Percentiles rank a stretch among this genome's conserved stretches.
Evolutionary conservation across 306 rosid species (phyloP).

Genomic region (Castanospermum australe): DNA sequence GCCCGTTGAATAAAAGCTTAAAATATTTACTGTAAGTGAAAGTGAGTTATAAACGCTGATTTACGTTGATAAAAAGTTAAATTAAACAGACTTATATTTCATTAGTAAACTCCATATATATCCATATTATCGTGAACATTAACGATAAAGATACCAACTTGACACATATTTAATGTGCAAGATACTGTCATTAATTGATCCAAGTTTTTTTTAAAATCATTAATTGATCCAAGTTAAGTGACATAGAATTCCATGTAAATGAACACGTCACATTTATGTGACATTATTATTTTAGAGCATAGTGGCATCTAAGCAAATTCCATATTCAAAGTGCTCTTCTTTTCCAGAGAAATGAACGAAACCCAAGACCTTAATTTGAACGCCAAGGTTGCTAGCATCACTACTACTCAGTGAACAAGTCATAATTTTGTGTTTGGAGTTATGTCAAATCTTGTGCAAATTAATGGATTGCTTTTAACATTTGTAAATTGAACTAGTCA

Average conservation of each 20-base stretch:
- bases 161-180: too few species aligned
- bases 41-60: too few species aligned
- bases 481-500: too few species aligned
- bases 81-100: too few species aligned
- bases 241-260: neutral
- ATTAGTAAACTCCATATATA: too few species aligned
- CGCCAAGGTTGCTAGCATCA: neutral
- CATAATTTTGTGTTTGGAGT: constrained; percentile 3
- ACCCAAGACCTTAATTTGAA: constrained; percentile 22
- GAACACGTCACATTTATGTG: neutral
- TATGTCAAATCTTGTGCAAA: neutral
- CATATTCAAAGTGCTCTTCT: neutral
- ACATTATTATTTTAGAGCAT: neutral
- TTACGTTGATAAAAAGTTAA: too few species aligned
- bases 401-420: neutral
- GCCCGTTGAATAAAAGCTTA: too few species aligned
- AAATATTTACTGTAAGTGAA: too few species aligned
- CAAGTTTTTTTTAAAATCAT: too few species aligned
- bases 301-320: neutral
- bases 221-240: neutral
- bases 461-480: neutral
- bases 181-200: too few species aligned
- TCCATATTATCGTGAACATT: too few species aligned
- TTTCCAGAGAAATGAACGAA: neutral
- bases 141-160: too few species aligned